These are phyloP conservation scores for Pseudotsuga menziesii DNA, from an alignment of 75 land plant genomes.

Conservation along the genomic window DNA sequence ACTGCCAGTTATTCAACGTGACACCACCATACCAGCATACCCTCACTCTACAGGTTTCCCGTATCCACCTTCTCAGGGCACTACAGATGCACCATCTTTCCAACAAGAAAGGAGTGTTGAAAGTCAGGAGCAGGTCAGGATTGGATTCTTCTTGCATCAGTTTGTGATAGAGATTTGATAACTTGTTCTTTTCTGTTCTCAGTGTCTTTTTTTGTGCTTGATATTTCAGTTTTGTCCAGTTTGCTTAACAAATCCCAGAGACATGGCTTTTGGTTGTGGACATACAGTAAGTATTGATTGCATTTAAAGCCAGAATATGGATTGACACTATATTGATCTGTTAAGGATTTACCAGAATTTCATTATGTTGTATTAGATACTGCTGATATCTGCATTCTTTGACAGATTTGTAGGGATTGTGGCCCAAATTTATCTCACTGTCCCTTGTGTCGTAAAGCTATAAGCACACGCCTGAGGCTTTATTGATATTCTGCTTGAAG, in stretches of 20 bases:
- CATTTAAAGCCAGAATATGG: neutral
- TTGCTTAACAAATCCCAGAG: constrained; percentile 60
- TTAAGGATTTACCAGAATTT: neutral
- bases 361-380: neutral
- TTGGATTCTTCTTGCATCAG: neutral
- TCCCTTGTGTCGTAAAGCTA: constrained; percentile 69
- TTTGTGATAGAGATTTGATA: neutral
- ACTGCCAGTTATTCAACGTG: neutral
- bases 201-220: neutral
- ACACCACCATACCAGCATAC: no score
- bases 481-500: constrained; percentile 22
- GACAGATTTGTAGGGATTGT: constrained; percentile 76
- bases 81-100: neutral
- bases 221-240: constrained; percentile 65
- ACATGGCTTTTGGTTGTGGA: constrained; percentile 94
- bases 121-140: constrained; percentile 4
- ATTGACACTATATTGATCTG: neutral
- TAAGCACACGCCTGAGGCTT: constrained; percentile 64
- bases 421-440: constrained; percentile 43
- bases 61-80: neutral
- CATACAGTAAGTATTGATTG: constrained; percentile 51
- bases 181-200: neutral
- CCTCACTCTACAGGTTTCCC: neutral
- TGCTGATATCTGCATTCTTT: neutral
- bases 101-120: neutral